Evolutionary conservation across 768 basidiomycete species (phyloP).

Genomic region (Boletus sp.): DNA sequence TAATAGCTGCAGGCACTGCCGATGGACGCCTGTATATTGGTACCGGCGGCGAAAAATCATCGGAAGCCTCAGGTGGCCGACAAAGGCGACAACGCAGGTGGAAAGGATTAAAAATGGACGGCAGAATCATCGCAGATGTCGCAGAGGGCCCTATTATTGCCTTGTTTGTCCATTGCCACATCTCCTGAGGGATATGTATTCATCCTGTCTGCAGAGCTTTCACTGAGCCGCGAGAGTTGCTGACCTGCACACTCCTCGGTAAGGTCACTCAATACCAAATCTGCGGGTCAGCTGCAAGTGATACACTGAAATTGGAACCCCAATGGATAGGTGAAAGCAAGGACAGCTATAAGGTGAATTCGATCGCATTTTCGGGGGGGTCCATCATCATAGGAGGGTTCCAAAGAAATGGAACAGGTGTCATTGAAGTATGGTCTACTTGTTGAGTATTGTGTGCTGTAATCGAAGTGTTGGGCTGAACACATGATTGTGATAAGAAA

Average conservation of each 20-base stretch:
- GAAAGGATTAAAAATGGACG: constrained; percentile 58
- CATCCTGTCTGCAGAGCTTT: constrained; percentile 43
- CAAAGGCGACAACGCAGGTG: constrained; percentile 65
- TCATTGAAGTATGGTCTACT: constrained; percentile 57
- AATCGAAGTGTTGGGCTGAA: neutral
- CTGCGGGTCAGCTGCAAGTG: constrained; percentile 35
- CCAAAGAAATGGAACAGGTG: constrained; percentile 51
- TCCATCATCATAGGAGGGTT: constrained; percentile 63
- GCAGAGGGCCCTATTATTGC: constrained; percentile 75
- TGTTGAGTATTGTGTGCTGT: constrained; percentile 1
- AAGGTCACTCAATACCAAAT: constrained; percentile 49
- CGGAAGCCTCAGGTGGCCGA: constrained; percentile 23
- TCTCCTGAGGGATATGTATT: neutral
- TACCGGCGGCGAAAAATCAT: constrained; percentile 57
- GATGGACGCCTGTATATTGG: constrained; percentile 74
- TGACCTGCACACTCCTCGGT: constrained; percentile 62
- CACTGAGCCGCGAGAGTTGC: constrained; percentile 40
- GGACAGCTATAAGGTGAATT: constrained; percentile 61
- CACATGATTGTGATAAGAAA: neutral
- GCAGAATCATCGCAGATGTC: constrained; percentile 45
- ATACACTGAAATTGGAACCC: constrained; percentile 39
- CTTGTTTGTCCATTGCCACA: constrained; percentile 41
- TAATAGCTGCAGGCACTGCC: constrained; percentile 69
- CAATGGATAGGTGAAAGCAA: constrained; percentile 46
- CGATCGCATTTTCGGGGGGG: constrained; percentile 46